phyloP scores from a whole-genome alignment of 495 filamentous ascomycete genomes.

The Hyaloscypha variabilis region DNA sequence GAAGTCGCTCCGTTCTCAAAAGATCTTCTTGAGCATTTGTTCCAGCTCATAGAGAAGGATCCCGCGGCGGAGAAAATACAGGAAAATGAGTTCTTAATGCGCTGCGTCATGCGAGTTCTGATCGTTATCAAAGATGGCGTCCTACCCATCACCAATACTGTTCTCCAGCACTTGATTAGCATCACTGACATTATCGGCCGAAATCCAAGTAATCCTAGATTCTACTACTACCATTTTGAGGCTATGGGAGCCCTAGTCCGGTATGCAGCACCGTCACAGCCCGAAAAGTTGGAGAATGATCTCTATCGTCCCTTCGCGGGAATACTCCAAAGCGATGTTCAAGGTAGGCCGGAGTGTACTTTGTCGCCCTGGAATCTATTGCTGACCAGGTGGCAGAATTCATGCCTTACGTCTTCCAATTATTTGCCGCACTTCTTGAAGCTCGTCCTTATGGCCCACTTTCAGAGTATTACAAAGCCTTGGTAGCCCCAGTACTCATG shows the following conservation, averaged over 20 bases:
- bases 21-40: slow-evolving; percentile 89
- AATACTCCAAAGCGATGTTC: slow-evolving; percentile 78
- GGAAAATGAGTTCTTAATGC: slow-evolving; percentile 98
- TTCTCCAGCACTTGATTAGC: slow-evolving; percentile 76
- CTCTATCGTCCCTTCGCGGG: slow-evolving; percentile 77
- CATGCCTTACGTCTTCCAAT: slow-evolving; percentile 93
- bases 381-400: slow-evolving; percentile 65
- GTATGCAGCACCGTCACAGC: slow-evolving; percentile 68
- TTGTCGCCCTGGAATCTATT: neutral
- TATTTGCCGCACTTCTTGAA: slow-evolving; percentile 88
- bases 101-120: slow-evolving; percentile 94
- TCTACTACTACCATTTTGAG: slow-evolving; percentile 99
- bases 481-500: slow-evolving; percentile 74
- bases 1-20: slow-evolving; percentile 80
- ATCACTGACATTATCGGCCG: slow-evolving; percentile 86
- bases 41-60: slow-evolving; percentile 83
- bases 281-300: slow-evolving; percentile 71
- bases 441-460: slow-evolving; percentile 73
- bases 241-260: slow-evolving; percentile 90
- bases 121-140: slow-evolving; percentile 86
- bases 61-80: slow-evolving; percentile 86
- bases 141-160: slow-evolving; percentile 66
- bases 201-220: slow-evolving; percentile 96
- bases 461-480: slow-evolving; percentile 72
- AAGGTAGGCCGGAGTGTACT: slow-evolving; percentile 52